Evolutionary conservation across 805 yeast genomes (phyloP).

Genomic region (Wickerhamiella sergipiensis): DNA sequence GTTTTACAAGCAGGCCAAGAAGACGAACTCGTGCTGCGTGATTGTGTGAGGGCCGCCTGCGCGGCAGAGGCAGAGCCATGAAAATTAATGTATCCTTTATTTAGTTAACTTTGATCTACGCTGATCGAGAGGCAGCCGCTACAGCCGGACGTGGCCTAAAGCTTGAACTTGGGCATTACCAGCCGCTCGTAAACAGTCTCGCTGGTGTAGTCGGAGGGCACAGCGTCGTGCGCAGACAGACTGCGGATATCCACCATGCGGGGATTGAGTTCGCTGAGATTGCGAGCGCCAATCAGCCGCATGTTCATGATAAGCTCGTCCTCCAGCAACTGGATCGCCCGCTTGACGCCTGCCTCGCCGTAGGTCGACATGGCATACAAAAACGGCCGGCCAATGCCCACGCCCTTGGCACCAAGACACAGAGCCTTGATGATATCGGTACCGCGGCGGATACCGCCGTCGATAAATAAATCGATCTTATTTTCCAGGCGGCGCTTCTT

Average conservation of each 20-base stretch:
- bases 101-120: too few relatives aligned
- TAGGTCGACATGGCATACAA: conserved; percentile 67
- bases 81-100: background rate
- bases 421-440: conserved; percentile 67
- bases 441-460: conserved; percentile 69
- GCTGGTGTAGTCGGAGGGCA: conserved; percentile 14
- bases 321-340: conserved; percentile 51
- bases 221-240: conserved; percentile 17
- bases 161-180: conserved; percentile 15
- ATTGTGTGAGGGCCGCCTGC: conserved; percentile 34
- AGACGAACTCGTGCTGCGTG: conserved; percentile 80
- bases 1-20: conserved; percentile 96
- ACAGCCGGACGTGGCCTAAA: too few relatives aligned
- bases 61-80: too few relatives aligned
- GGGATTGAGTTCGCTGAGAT: conserved; percentile 44
- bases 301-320: conserved; percentile 64
- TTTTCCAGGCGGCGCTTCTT: conserved; percentile 22
- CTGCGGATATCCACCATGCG: conserved; percentile 45
- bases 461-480: conserved; percentile 50
- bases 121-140: too few relatives aligned
- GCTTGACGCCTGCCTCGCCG: conserved; percentile 59
- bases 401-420: conserved; percentile 63
- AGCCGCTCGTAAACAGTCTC: conserved; percentile 16
- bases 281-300: conserved; percentile 64
- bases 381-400: conserved; percentile 66